Percentiles rank a stretch among this genome's conserved stretches.
These are phyloP conservation scores for Fusarium odoratissimum DNA, from an alignment of 2,329 filamentous ascomycete genomes.

Conservation along the genomic window DNA sequence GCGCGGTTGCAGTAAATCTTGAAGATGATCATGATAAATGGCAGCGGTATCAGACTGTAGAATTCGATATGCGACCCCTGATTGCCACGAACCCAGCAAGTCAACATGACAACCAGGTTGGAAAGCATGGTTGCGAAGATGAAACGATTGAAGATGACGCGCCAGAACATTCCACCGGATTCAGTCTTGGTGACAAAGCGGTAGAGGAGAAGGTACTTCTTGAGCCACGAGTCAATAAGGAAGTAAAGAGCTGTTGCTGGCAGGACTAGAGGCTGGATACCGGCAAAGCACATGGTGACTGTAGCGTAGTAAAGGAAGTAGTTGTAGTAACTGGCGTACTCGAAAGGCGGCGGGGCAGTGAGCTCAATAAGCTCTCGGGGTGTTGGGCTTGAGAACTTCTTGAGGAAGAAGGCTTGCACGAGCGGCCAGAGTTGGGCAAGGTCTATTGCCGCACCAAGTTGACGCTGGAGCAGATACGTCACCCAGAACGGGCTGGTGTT, in stretches of 20 bases:
- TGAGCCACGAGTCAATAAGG: slow-evolving; percentile 84
- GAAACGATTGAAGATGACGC: slow-evolving; percentile 91
- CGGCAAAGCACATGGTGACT: slow-evolving; percentile 85
- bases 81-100: slow-evolving; percentile 77
- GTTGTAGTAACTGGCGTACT: slow-evolving; percentile 97
- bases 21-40: slow-evolving; percentile 82
- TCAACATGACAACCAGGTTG: slow-evolving; percentile 81
- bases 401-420: slow-evolving; percentile 84
- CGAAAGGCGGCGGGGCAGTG: slow-evolving; percentile 91
- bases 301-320: slow-evolving; percentile 97
- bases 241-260: slow-evolving; percentile 92
- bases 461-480: slow-evolving; percentile 91
- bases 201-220: slow-evolving; percentile 95
- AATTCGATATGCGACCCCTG: slow-evolving; percentile 67
- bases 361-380: slow-evolving; percentile 92
- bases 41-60: slow-evolving; percentile 77
- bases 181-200: slow-evolving; percentile 97
- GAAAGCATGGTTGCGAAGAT: slow-evolving; percentile 83
- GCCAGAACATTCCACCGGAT: slow-evolving; percentile 93
- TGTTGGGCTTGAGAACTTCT: slow-evolving; percentile 87
- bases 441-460: slow-evolving; percentile 92
- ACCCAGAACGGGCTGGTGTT: slow-evolving; percentile 92
- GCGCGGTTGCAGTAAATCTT: slow-evolving; percentile 82
- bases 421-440: slow-evolving; percentile 89
- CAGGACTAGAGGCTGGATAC: slow-evolving; percentile 87